Percentiles rank a stretch among this genome's conserved stretches.
These are phyloP conservation scores for Combretum micranthum DNA, from an alignment of 345 rosid species.

Conservation along the genomic window DNA sequence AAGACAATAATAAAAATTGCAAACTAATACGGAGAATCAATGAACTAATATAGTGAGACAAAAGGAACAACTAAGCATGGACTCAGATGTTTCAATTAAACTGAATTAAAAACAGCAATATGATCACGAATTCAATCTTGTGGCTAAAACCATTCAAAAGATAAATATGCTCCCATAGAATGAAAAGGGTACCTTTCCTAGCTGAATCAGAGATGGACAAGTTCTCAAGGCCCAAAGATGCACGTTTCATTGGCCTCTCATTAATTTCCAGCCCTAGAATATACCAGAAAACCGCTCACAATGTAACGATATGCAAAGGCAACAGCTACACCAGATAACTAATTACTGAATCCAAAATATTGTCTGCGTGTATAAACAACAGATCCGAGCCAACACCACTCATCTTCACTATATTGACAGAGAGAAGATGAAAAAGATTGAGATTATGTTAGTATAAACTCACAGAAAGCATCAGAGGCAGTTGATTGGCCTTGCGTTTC, in stretches of 20 bases:
- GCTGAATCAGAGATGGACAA: conserved; percentile 40
- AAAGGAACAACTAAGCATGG: no score
- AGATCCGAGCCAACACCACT: no score
- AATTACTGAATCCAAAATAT: neutral
- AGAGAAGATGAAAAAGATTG: neutral
- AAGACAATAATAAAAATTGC: no score
- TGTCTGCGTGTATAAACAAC: neutral
- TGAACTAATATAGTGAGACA: no score
- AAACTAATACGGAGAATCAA: no score
- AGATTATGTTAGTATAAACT: conserved; percentile 15
- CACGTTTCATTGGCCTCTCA: conserved; percentile 63
- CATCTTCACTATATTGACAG: no score
- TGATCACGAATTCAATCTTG: no score
- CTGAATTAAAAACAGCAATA: no score
- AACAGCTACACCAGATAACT: neutral
- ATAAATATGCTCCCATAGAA: neutral
- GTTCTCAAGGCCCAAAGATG: conserved; percentile 43
- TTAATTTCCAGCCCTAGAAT: conserved; percentile 72
- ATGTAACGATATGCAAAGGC: neutral
- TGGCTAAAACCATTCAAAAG: no score
- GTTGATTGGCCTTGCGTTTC: conserved; percentile 48
- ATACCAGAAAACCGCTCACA: neutral
- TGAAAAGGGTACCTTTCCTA: conserved; percentile 28
- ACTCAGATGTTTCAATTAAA: no score
- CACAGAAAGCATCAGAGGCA: conserved; percentile 52